These are phyloP conservation scores for Exserohilum turcica DNA, from an alignment of 2,329 filamentous ascomycete genomes.

Conservation along the genomic window DNA sequence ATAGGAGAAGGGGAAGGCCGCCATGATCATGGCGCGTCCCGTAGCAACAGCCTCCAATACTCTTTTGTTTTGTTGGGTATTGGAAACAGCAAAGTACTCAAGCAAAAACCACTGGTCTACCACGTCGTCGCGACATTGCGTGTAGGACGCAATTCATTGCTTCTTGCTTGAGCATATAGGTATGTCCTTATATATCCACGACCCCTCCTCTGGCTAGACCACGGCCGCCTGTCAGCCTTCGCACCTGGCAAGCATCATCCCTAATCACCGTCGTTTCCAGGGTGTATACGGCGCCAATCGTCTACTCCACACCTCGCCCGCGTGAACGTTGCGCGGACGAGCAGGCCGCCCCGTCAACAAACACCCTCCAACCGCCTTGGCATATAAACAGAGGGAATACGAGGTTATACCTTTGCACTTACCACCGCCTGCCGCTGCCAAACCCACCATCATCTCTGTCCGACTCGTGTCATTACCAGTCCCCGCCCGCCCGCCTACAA, in stretches of 20 bases:
- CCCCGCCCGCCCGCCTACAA: background rate
- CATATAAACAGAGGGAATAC: background rate
- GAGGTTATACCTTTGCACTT: background rate
- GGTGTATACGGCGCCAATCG: background rate
- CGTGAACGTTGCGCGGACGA: background rate
- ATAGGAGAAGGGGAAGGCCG: background rate
- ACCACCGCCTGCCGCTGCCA: background rate
- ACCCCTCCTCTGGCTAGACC: background rate
- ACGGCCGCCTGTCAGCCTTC: background rate
- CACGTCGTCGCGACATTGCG: background rate
- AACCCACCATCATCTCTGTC: background rate
- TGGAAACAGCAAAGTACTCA: background rate
- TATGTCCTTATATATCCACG: background rate
- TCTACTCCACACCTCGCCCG: background rate
- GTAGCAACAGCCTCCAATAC: slow-evolving; percentile 3
- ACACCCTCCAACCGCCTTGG: background rate
- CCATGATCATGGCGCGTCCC: background rate
- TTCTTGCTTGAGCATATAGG: background rate
- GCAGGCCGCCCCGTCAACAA: background rate
- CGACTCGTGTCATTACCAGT: background rate
- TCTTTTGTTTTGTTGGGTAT: background rate
- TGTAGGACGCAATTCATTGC: background rate
- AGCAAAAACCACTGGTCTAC: background rate
- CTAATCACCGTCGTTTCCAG: background rate
- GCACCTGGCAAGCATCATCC: slow-evolving; percentile 1